A percentile compares a stretch with the other conserved stretches of the same genome.
These are phyloP conservation scores for Phylloporus arenicola DNA, from an alignment of 768 basidiomycete genomes.

Conservation along the genomic window DNA sequence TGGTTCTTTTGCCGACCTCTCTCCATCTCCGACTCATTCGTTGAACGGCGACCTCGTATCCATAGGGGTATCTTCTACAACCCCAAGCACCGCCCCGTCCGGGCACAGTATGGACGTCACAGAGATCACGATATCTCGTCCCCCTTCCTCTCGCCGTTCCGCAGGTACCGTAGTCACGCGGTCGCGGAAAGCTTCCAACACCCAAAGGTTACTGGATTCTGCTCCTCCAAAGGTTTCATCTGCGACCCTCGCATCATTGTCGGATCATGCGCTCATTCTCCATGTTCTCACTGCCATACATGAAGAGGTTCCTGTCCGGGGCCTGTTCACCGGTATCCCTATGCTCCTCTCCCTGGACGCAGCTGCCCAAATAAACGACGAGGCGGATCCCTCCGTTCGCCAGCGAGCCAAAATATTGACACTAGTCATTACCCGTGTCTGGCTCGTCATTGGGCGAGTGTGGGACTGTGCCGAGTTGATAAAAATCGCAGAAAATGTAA, in stretches of 20 bases:
- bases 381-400: conserved; percentile 33
- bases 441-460: conserved; percentile 61
- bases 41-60: conserved; percentile 27
- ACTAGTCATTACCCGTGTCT: conserved; percentile 58
- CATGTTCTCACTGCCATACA: conserved; percentile 64
- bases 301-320: conserved; percentile 67
- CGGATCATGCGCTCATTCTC: conserved; percentile 71
- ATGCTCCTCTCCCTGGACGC: conserved; percentile 77
- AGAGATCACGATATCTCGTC: conserved; percentile 26
- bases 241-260: conserved; percentile 52
- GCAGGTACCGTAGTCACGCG: conserved; percentile 42
- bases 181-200: conserved; percentile 51
- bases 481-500: conserved; percentile 53
- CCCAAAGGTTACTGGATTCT: conserved; percentile 48
- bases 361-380: conserved; percentile 41
- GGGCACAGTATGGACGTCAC: conserved; percentile 15
- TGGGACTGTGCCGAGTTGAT: conserved; percentile 62
- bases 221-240: conserved; percentile 39
- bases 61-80: conserved; percentile 27
- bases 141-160: conserved; percentile 44
- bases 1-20: conserved; percentile 38
- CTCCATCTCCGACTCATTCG: conserved; percentile 39
- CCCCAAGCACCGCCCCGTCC: conserved; percentile 29
- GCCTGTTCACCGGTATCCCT: conserved; percentile 71
- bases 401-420: conserved; percentile 51